Percentiles rank a stretch among this genome's conserved stretches.
phyloP scores from a whole-genome alignment of 2,329 filamentous ascomycete species.

The Biscogniauxia sp. region DNA sequence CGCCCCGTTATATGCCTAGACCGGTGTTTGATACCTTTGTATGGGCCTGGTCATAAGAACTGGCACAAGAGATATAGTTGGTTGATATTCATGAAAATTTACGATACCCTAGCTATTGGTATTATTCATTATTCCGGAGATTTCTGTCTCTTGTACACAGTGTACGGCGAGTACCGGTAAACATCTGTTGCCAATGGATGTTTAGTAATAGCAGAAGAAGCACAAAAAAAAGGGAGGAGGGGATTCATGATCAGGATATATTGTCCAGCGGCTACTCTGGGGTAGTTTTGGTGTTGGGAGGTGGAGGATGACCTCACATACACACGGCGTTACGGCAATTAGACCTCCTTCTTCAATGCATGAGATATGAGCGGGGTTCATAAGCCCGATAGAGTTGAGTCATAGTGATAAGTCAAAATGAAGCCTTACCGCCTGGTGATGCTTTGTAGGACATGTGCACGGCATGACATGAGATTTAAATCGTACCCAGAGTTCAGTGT shows the following conservation, averaged over 20 bases:
- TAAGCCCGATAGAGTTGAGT: not conserved
- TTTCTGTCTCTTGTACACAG: not conserved
- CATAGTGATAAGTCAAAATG: not conserved
- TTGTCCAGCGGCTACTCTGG: not conserved
- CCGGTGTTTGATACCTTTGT: not conserved
- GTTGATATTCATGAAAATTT: not conserved
- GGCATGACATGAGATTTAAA: no score
- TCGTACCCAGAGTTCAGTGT: no score
- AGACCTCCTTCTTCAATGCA: not conserved
- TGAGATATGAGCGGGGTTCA: not conserved
- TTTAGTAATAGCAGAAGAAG: not conserved
- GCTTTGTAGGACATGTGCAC: no score
- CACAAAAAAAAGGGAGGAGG: not conserved
- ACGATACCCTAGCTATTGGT: not conserved
- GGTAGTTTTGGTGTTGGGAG: not conserved
- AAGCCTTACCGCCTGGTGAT: not conserved
- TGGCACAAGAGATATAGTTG: not conserved
- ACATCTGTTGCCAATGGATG: not conserved
- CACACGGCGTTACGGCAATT: not conserved
- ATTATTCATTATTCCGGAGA: not conserved
- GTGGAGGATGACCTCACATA: not conserved
- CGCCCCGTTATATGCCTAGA: constrained; percentile 10
- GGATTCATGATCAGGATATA: not conserved
- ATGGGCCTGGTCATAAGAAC: not conserved
- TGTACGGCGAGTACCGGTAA: not conserved